Base-by-base conservation (phyloP, 1,284 basidiomycete species). In the Leccinum ponderosum region DNA sequence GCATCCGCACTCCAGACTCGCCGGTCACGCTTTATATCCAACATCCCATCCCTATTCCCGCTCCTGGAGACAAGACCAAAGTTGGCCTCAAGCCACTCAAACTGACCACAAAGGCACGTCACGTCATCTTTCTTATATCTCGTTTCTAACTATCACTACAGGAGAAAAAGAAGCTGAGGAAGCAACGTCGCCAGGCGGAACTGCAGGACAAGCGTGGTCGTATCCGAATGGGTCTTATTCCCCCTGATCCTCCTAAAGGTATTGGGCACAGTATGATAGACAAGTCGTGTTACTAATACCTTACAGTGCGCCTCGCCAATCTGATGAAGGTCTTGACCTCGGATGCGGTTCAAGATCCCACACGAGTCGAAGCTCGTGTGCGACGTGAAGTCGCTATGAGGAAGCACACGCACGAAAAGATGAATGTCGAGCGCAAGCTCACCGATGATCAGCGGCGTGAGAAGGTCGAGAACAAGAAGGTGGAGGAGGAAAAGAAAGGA, bases 301-400 rank as follows among this genome's bases (percentile, higher is more conserved):
- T 8, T 12, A 7, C 70, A 95, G 97, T 99, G 61, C 94, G 95
- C 55, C 82, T 99, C 60, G 87, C 93, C 51, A 99, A 99, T 76
- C 79, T 99, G 72, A 98, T 99, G 96, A 95, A 95, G 72, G 97
- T 99, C 12, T 82, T 99, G 44, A 97, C 97, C 0, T 94, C 94
- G 8, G 96, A 98, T 73, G 96, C 95, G 0, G 90, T 98, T 11
- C 93, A 95, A 80, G 97, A 99, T 73, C 94, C 97, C 1, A 99
- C 97, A 2, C 91, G 96, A 66, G 94, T 99, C 12, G 97, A 99
- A 76, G 96, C 96, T 4, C 87, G 93, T 53, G 96, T 99, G 6
- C 83, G 95, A 44, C 83, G 93, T 53, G 97, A 99, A 75, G 96
- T 99, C 37, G 92, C 93, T 0, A 91, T 91, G 78, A 85, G 97